These are phyloP conservation scores for Kokia cookei DNA, from an alignment of 441 rosid genomes.

Conservation along the genomic window DNA sequence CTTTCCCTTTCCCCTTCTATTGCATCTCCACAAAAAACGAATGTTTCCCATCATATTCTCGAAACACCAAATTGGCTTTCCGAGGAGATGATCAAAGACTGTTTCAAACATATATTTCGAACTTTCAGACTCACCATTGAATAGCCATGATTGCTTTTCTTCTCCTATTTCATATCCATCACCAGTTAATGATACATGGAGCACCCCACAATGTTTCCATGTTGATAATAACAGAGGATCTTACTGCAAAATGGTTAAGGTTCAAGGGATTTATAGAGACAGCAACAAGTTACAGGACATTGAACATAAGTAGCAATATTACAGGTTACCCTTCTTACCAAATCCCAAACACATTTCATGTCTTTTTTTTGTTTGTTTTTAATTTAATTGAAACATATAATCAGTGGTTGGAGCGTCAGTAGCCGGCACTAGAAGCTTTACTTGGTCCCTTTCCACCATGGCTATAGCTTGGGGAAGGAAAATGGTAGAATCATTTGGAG, in stretches of 20 bases:
- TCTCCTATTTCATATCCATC: constrained; percentile 47
- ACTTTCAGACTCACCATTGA: constrained; percentile 57
- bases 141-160: constrained; percentile 27
- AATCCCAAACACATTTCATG: not conserved
- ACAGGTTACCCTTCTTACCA: constrained; percentile 38
- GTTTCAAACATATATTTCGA: constrained; percentile 56
- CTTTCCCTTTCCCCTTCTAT: not conserved
- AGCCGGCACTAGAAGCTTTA: constrained; percentile 45
- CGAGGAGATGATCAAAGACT: constrained; percentile 78
- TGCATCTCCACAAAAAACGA: constrained; percentile 30
- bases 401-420: constrained; percentile 32
- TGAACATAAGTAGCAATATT: constrained; percentile 44
- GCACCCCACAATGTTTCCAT: constrained; percentile 23
- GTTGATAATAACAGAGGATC: constrained; percentile 41
- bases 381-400: not conserved
- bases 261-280: constrained; percentile 48
- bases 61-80: constrained; percentile 67
- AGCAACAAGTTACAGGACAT: constrained; percentile 40
- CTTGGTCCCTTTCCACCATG: constrained; percentile 54
- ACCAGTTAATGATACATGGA: constrained; percentile 10
- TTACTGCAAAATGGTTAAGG: constrained; percentile 43
- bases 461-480: not conserved
- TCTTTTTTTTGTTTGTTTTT: not conserved
- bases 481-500: not conserved
- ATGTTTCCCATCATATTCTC: constrained; percentile 22